Conservation (phyloP, 257 asterid species). For the Penstemon eatonii region DNA sequence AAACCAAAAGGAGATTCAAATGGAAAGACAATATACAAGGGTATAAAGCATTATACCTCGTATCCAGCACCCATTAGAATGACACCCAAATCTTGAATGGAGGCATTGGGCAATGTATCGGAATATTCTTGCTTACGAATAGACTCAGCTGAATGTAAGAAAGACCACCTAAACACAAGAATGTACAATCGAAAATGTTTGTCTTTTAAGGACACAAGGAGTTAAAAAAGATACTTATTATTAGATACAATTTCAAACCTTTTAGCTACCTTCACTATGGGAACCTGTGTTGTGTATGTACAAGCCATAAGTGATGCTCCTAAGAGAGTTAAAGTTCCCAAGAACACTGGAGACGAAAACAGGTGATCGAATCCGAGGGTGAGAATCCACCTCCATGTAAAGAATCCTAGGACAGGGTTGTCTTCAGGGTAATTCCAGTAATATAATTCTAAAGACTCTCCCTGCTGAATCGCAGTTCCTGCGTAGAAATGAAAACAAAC, state of each 20-base stretch:
- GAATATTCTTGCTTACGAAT: slow-evolving; percentile 70
- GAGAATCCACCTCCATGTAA: slow-evolving; percentile 87
- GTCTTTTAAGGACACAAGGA: slow-evolving; percentile 9
- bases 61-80: slow-evolving; percentile 79
- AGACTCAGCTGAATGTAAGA: slow-evolving; percentile 63
- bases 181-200: slow-evolving; percentile 20
- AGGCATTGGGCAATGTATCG: slow-evolving; percentile 68
- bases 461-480: slow-evolving; percentile 81
- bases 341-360: slow-evolving; percentile 80
- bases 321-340: slow-evolving; percentile 62
- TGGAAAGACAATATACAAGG: slow-evolving; percentile 10
- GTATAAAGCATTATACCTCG: slow-evolving; percentile 52
- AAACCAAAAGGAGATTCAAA: slow-evolving; percentile 2
- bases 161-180: slow-evolving; percentile 66
- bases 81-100: slow-evolving; percentile 70
- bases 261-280: slow-evolving; percentile 81
- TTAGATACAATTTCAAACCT: slow-evolving; percentile 55
- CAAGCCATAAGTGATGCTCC: slow-evolving; percentile 93
- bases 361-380: slow-evolving; percentile 81
- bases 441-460: slow-evolving; percentile 70
- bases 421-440: slow-evolving; percentile 62
- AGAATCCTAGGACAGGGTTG: slow-evolving; percentile 66
- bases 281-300: slow-evolving; percentile 80
- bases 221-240: not conserved
- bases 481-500: slow-evolving; percentile 17